Conservation (phyloP, 1,139 yeast species). For the Candida dubliniensis region DNA sequence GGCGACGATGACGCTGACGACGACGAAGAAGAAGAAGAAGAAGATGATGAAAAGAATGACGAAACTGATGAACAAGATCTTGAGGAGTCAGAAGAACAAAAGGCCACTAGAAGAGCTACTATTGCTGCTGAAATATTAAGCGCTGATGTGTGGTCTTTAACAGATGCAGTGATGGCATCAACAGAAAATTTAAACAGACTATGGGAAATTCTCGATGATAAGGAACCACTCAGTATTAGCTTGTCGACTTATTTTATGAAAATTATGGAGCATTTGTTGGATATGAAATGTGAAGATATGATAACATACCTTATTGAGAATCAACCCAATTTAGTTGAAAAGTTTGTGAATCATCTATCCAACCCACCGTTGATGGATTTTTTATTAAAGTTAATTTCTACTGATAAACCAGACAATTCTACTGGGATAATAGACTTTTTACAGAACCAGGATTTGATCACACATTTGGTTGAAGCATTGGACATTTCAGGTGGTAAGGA, state of each 20-base stretch:
- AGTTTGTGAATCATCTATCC: conserved; percentile 75
- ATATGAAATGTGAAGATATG: conserved; percentile 87
- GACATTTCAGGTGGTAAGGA: conserved; percentile 30
- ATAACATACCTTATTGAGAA: conserved; percentile 63
- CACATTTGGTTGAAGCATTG: conserved; percentile 56
- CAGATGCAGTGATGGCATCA: conserved; percentile 87
- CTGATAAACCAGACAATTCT: conserved; percentile 75
- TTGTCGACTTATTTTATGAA: conserved; percentile 90
- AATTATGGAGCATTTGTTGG: conserved; percentile 88
- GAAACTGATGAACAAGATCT: conserved; percentile 27
- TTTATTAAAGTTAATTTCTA: conserved; percentile 68
- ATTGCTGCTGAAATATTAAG: conserved; percentile 88
- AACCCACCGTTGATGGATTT: conserved; percentile 89
- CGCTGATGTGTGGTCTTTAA: conserved; percentile 92
- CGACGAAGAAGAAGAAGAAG: conserved; percentile 15
- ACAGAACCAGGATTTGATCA: conserved; percentile 63
- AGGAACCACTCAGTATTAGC: conserved; percentile 62
- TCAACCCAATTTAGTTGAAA: conserved; percentile 62
- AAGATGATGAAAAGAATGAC: conserved; percentile 19
- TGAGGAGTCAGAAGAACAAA: conserved; percentile 49
- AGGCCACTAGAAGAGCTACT: conserved; percentile 69
- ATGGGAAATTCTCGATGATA: conserved; percentile 73
- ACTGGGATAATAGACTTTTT: conserved; percentile 76
- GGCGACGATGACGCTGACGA: conserved; percentile 10
- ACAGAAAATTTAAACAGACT: conserved; percentile 62